These are phyloP conservation scores for Phyllosticta citriasiana DNA, from an alignment of 2,329 filamentous ascomycete genomes.

Conservation along the genomic window DNA sequence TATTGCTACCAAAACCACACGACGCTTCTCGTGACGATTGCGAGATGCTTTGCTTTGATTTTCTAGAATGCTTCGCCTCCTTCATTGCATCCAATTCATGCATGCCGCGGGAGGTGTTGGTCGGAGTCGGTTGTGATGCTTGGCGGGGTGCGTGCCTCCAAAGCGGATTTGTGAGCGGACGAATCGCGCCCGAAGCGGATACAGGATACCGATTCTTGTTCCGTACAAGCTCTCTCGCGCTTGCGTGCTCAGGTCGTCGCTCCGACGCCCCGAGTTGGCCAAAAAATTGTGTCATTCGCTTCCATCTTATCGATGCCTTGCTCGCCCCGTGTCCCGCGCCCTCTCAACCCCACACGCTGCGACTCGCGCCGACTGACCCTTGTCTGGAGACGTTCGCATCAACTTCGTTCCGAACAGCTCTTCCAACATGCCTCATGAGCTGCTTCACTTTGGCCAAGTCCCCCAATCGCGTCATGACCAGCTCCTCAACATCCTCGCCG, in stretches of 20 bases:
- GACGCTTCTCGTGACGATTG: not conserved
- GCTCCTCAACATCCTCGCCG: constrained; percentile 51
- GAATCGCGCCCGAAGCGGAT: not conserved
- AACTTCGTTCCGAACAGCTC: not conserved
- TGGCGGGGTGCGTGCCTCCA: not conserved
- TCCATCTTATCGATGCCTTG: not conserved
- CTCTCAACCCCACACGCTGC: not conserved
- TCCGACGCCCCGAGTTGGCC: not conserved
- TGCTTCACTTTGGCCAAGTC: constrained; percentile 51
- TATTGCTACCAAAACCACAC: not conserved
- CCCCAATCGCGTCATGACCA: constrained; percentile 48
- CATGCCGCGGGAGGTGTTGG: not conserved
- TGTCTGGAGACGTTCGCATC: not conserved
- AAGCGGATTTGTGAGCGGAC: not conserved
- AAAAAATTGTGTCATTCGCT: not conserved
- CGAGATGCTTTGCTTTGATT: not conserved
- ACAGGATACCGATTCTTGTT: not conserved
- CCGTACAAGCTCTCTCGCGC: not conserved
- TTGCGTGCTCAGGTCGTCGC: not conserved
- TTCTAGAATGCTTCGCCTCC: not conserved
- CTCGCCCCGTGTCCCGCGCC: not conserved
- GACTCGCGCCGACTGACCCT: not conserved
- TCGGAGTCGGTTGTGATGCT: not conserved
- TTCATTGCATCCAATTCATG: not conserved
- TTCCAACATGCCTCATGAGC: constrained; percentile 41